These are phyloP conservation scores for Biscutella laevigata DNA, from an alignment of 441 rosid genomes.

Conservation along the genomic window DNA sequence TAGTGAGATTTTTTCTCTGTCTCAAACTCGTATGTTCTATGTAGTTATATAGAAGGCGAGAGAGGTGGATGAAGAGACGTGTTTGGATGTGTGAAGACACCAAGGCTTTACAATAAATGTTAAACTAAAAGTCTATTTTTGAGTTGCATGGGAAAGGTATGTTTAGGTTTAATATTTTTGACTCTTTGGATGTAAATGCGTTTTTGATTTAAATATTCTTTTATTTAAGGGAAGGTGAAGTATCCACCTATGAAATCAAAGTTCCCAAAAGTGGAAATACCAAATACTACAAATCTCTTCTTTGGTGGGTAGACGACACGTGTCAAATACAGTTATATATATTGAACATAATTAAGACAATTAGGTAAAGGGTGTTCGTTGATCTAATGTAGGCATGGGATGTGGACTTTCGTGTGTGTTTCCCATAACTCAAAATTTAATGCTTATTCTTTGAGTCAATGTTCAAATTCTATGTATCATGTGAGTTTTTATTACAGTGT, in stretches of 20 bases:
- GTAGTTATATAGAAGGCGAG: constrained; percentile 16
- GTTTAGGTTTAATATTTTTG: constrained; percentile 28
- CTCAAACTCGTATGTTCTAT: too few relatives aligned
- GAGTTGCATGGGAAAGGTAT: constrained; percentile 29
- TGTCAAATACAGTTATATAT: constrained; percentile 12
- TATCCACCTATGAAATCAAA: constrained; percentile 14
- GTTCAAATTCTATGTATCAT: not conserved
- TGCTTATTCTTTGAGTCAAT: not conserved
- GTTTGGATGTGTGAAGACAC: constrained; percentile 22
- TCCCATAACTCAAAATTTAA: constrained; percentile 13
- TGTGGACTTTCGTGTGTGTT: constrained; percentile 14
- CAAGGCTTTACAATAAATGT: constrained; percentile 7
- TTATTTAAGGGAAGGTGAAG: constrained; percentile 19
- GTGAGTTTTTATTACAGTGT: not conserved
- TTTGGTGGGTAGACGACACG: constrained; percentile 2
- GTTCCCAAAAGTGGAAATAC: constrained; percentile 20
- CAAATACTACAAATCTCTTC: not conserved
- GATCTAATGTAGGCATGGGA: constrained; percentile 23
- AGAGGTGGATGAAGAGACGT: constrained; percentile 21
- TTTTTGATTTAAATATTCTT: constrained; percentile 18
- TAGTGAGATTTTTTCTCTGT: too few relatives aligned
- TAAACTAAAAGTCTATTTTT: not conserved
- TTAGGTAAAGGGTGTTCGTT: constrained; percentile 20
- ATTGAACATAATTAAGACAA: constrained; percentile 5
- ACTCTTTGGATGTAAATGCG: constrained; percentile 28